phyloP scores from a whole-genome alignment of 352 stramenopile species.

The Phytophthora constricta region DNA sequence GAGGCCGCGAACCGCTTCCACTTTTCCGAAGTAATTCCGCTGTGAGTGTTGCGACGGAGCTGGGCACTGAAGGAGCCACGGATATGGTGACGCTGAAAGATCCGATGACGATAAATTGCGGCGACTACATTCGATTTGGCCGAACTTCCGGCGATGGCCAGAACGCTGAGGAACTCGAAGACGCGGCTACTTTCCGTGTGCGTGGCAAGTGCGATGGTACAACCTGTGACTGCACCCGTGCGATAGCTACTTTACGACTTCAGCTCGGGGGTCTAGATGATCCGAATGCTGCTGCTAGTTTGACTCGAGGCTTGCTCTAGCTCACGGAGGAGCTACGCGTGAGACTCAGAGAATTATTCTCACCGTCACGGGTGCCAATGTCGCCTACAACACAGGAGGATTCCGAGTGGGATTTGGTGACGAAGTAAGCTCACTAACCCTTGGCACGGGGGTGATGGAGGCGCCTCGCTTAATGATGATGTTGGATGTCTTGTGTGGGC shows the following conservation, averaged over 20 bases:
- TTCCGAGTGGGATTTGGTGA: conserved; percentile 92
- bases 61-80: conserved; percentile 44
- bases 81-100: conserved; percentile 38
- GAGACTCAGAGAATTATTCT: conserved; percentile 80
- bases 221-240: conserved; percentile 49
- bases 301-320: conserved; percentile 43
- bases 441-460: conserved; percentile 67
- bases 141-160: conserved; percentile 37
- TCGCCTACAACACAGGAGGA: conserved; percentile 68
- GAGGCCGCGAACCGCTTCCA: conserved; percentile 51
- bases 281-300: conserved; percentile 44
- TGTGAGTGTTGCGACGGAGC: conserved; percentile 47
- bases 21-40: conserved; percentile 66
- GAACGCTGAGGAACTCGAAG: conserved; percentile 21
- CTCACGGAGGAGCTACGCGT: conserved; percentile 54
- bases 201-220: conserved; percentile 57
- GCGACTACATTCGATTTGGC: conserved; percentile 73
- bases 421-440: conserved; percentile 86
- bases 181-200: conserved; percentile 62
- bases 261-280: conserved; percentile 59
- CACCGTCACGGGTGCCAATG: conserved; percentile 28
- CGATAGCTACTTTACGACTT: conserved; percentile 34
- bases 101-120: conserved; percentile 56
- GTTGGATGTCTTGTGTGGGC: conserved; percentile 83
- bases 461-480: conserved; percentile 74